Base-by-base conservation (phyloP, 495 filamentous ascomycete genomes). In the Sabuloglossum arenarium region DNA sequence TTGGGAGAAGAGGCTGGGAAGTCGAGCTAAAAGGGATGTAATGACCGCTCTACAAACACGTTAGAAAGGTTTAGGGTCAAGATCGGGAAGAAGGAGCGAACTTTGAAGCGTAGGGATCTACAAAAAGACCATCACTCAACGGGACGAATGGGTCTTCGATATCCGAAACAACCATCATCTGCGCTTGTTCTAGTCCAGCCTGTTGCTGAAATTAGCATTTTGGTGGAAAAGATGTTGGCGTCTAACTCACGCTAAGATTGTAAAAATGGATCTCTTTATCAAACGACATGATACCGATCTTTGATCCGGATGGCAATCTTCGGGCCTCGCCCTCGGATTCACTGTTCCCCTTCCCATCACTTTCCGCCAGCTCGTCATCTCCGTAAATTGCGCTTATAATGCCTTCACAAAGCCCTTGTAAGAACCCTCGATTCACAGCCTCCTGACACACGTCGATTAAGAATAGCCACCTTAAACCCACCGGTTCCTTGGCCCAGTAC, bases 101-200 rank as follows among this genome's bases (percentile, higher is more conserved):
- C 79, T 84, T 88, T 25, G 88, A 91, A 66, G 94, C 85, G 62
- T 94, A 85, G 10, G 93, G 89, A 66, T 99, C 91, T 3, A 95
- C 90, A 67, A 99, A 96, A 3, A 97, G 72, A 10, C 89, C 89
- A 51, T 94, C 84, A 60, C 84, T 86, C 16, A 97, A 71, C 46
- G 93, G 91, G 8, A 96, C 82, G 65, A 99, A 99, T 0, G 91
- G 90, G 60, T 99, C 91, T 60, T 99, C 88, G 56, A 99, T 77
- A 64, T 99, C 91, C 10, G 91, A 85, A 88, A 97, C 94, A 19
- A 97, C 88, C 73, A 97, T 79, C 90, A 97, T 96, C 63, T 99
- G 91, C 5, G 91, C 86, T 70, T 87, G 80, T 51, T 94, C 85
- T 28, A 95, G 70, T 29, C 78, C 71, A 21, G 86, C 70, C 84